phyloP scores from a whole-genome alignment of 139 green algal species.

The Closterium sp. region DNA sequence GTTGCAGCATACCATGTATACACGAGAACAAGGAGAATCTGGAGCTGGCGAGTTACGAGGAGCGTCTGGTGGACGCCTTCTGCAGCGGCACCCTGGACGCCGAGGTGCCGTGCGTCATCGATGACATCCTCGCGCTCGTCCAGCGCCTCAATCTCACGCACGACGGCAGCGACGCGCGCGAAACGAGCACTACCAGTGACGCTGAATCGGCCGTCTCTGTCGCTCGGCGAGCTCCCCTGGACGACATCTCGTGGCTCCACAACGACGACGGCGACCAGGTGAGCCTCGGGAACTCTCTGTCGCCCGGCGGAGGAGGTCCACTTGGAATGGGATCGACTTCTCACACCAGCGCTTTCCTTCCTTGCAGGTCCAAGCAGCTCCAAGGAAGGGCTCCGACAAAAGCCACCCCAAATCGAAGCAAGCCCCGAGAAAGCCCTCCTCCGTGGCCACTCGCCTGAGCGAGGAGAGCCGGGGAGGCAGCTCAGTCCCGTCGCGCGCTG shows the following conservation, averaged over 20 bases:
- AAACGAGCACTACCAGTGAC: not conserved
- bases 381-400: not conserved
- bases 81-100: not conserved
- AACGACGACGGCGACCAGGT: not conserved
- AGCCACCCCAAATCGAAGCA: not conserved
- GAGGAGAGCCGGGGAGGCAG: not conserved
- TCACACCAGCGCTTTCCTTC: not conserved
- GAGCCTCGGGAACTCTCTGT: not conserved
- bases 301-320: too few species aligned
- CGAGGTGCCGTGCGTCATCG: not conserved
- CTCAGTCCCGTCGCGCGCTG: not conserved
- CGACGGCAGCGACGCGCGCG: not conserved
- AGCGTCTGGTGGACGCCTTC: not conserved
- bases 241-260: not conserved
- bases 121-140: not conserved
- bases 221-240: not conserved
- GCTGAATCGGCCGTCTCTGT: not conserved
- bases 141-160: not conserved
- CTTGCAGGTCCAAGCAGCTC: not conserved
- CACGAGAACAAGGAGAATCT: not conserved
- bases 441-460: not conserved
- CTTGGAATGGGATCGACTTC: too few species aligned
- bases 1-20: not conserved
- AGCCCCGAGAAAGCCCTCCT: not conserved
- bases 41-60: not conserved